Evolutionary conservation across 176 grass and related monocot species (phyloP).

Genomic region (Leersia perrieri): DNA sequence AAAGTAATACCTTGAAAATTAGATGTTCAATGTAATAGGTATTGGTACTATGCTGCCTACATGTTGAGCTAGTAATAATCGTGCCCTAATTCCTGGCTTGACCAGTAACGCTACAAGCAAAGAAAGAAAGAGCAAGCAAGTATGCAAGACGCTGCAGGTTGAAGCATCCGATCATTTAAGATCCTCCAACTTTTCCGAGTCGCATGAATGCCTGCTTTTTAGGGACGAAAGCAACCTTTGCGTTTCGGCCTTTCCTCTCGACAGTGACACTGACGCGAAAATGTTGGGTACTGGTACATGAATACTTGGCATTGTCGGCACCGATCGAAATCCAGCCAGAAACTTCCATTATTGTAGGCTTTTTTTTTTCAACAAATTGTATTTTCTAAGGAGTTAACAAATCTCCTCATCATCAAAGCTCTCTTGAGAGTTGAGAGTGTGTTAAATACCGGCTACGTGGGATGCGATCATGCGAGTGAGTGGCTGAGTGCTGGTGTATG

Average conservation of each 20-base stretch:
- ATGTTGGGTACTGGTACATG: background rate
- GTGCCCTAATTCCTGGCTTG: background rate
- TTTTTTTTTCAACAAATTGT: background rate
- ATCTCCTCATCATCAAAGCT: too few species aligned
- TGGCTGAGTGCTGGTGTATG: too few species aligned
- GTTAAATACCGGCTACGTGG: too few species aligned
- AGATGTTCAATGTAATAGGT: too few species aligned
- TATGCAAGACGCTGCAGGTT: conserved; percentile 5
- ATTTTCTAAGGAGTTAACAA: too few species aligned
- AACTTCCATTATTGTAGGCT: background rate
- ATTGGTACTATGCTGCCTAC: background rate
- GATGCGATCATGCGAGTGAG: too few species aligned
- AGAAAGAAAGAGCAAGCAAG: background rate
- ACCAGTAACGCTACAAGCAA: background rate
- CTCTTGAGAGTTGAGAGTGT: too few species aligned
- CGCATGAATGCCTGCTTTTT: conserved; percentile 25
- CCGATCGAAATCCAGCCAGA: background rate
- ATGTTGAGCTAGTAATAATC: background rate
- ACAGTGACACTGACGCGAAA: background rate
- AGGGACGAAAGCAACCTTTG: conserved; percentile 29
- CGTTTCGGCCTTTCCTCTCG: background rate
- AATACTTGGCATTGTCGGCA: background rate
- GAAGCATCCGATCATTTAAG: background rate
- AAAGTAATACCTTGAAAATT: background rate
- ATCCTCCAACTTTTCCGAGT: background rate